Evolutionary conservation across 2,329 filamentous ascomycete species (phyloP), one percentile per base, ranked within the genome.

Genomic region (Seiridium unicorne): DNA sequence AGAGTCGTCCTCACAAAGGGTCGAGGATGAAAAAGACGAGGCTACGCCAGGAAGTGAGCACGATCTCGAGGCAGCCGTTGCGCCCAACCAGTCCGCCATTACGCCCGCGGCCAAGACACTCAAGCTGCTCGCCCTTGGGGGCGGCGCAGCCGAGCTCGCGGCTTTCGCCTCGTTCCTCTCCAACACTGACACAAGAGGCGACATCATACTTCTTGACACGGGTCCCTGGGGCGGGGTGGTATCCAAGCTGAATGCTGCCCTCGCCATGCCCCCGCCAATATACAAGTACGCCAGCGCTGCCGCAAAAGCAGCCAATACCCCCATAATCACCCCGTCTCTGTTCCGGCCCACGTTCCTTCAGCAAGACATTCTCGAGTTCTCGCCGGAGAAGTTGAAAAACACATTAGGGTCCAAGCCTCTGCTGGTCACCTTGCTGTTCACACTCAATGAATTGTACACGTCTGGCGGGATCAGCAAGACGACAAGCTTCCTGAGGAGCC

Each of bases 361-460:
- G 62, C 70, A 74, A 6, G 81, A 89, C 68, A 75, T 81, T 5
- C 76, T 89, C 1, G 64, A 67, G 3, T 68, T 86, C 5, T 69
- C 69, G 6, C 62, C 64, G 7, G 64, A 66, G 2, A 66, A 72
- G 3, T 68, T 86, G 36, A 55, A 66, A 0, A 51, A 63, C 2
- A 61, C 77, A 0, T 55, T 78, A 0, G 70, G 72, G 5, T 46
- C 62, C 13, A 47, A 71, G 1, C 78, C 83, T 8, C 66, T 82
- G 3, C 76, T 97, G 1, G 79, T 96, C 11, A 97, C 93, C 0
- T 77, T 98, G 10, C 86, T 98, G 76, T 99, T 98, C 80, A 97
- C 94, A 0, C 84, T 98, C 51, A 98, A 98, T 73, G 95, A 99
- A 76, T 86, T 99, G 0, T 98, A 97, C 78, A 89, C 91, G 0